Evolutionary conservation across 371 early-diverging fungal species (phyloP), one percentile per base, ranked within the genome.

Genomic region (Mucor mucedo): DNA sequence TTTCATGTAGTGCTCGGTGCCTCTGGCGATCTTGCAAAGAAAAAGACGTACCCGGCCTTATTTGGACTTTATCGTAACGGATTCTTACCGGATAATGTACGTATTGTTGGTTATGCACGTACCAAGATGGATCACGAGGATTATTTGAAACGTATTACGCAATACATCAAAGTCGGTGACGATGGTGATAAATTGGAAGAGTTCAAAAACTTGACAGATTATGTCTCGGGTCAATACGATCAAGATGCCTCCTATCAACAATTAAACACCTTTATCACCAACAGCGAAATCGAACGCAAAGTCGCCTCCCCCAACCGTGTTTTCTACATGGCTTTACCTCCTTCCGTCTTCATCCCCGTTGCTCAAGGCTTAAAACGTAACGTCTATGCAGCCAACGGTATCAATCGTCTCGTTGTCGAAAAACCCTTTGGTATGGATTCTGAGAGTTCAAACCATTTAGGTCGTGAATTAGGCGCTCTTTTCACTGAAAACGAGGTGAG

Each of bases 341-440:
- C 99, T 14, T 90, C 92, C 7, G 93, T 96, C 27, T 99, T 99
- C 76, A 86, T 91, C 41, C 86, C 87, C 16, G 94, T 97, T 11
- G 88, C 96, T 5, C 73, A 79, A 28, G 90, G 92, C 16, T 65
- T 97, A 63, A 90, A 90, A 72, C 79, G 83, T 32, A 78, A 89
- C 62, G 84, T 83, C 2, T 93, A 93, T 60, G 73, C 84, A 21
- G 65, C 60, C 16, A 71, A 76, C 45, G 92, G 90, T 27, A 75
- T 72, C 60, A 95, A 91, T 82, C 87, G 93, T 30, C 55, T 99
- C 55, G 89, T 95, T 52, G 89, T 98, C 14, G 99, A 99, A 72
- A 99, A 99, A 79, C 99, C 99, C 0, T 98, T 98, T 87, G 99
- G 99, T 55, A 89, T 88, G 75, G 95, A 96, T 69, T 84, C 87